These are phyloP conservation scores for Pythium apleroticum DNA, from an alignment of 352 stramenopile genomes.

Conservation along the genomic window DNA sequence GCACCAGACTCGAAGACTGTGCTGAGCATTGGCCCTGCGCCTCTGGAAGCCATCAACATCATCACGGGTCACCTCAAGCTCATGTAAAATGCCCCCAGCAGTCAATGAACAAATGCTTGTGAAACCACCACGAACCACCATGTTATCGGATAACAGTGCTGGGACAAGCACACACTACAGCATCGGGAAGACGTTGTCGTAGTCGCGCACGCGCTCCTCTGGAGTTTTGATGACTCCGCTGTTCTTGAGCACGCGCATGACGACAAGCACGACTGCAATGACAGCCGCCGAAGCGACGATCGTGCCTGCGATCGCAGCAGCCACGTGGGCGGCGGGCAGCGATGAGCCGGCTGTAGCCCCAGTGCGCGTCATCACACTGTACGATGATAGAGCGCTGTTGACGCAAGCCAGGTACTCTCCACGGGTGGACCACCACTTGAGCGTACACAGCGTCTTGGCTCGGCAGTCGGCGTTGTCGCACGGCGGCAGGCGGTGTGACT, in stretches of 20 bases:
- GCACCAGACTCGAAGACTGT: conserved; percentile 85
- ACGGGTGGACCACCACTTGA: conserved; percentile 83
- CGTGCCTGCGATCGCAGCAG: conserved; percentile 47
- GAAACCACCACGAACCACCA: background rate
- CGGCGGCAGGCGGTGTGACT: conserved; percentile 43
- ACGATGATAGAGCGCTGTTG: conserved; percentile 27
- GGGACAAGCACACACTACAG: conserved; percentile 9
- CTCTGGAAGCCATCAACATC: conserved; percentile 63
- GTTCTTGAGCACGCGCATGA: conserved; percentile 37
- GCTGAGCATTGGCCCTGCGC: conserved; percentile 72
- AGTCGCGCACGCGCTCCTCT: conserved; percentile 32
- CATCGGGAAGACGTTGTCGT: conserved; percentile 55
- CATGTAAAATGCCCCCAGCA: conserved; percentile 43
- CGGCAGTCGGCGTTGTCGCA: conserved; percentile 51
- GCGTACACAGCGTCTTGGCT: conserved; percentile 61
- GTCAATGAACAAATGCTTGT: background rate
- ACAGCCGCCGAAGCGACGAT: conserved; percentile 39
- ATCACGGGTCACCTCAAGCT: conserved; percentile 85
- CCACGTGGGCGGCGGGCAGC: conserved; percentile 31
- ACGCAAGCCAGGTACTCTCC: conserved; percentile 70
- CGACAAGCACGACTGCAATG: conserved; percentile 34
- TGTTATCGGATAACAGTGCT: background rate
- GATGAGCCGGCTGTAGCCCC: background rate
- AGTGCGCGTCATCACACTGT: conserved; percentile 22
- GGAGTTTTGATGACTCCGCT: conserved; percentile 42